Conservation (phyloP, 345 rosid species). For the Eucalyptus guilfoylei region DNA sequence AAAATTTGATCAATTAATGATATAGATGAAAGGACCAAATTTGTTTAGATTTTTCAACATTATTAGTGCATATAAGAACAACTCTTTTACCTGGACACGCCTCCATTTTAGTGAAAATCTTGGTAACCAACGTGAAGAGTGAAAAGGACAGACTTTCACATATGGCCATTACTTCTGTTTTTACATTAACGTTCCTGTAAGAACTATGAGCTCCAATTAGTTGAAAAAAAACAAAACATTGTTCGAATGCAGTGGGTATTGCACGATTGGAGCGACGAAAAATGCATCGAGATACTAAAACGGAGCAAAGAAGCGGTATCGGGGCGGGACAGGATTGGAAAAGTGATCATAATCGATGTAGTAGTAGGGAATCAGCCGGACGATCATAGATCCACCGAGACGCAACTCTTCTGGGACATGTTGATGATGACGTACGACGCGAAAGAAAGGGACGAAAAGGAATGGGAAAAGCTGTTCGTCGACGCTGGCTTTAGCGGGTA, state of each 20-base stretch:
- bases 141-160: not conserved
- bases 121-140: not conserved
- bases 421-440: not conserved
- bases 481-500: slow-evolving; percentile 11
- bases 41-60: not conserved
- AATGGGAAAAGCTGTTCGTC: slow-evolving; percentile 14
- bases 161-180: not conserved
- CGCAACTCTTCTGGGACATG: slow-evolving; percentile 6
- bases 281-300: not conserved
- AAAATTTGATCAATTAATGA: too few relatives aligned
- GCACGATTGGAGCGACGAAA: not conserved
- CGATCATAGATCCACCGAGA: not conserved
- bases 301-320: not conserved
- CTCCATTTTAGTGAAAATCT: not conserved
- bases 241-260: not conserved
- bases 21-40: not conserved
- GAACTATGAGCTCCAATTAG: not conserved
- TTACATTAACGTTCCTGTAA: not conserved
- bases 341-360: not conserved
- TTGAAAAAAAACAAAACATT: not conserved
- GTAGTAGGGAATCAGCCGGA: not conserved
- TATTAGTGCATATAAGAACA: not conserved
- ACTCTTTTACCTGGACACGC: not conserved
- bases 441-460: slow-evolving; percentile 5
- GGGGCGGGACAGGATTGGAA: not conserved